Percentiles rank a stretch among this genome's conserved stretches.
Conservation (phyloP, 106 monocot species). For the Ottelia alismoides region DNA sequence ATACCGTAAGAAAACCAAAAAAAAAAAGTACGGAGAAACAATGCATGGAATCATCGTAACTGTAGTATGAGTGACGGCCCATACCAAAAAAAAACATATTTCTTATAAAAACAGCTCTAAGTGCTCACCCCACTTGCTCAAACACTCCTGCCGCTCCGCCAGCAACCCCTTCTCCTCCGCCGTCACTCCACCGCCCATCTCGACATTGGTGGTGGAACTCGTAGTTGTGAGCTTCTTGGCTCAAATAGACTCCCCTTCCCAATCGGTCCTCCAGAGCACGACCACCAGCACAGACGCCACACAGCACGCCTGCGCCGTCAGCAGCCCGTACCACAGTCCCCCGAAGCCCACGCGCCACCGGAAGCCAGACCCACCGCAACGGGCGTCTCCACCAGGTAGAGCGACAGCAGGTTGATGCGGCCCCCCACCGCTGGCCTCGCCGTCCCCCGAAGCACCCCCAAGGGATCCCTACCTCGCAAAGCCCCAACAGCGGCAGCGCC, state of each 20-base stretch:
- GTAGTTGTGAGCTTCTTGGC: conserved; percentile 44
- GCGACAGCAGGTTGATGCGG: conserved; percentile 67
- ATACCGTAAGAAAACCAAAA: too few relatives aligned
- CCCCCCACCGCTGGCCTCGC: conserved; percentile 66
- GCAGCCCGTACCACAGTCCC: conserved; percentile 64
- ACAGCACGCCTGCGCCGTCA: conserved; percentile 47
- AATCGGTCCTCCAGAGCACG: conserved; percentile 48
- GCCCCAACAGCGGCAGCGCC: conserved; percentile 59
- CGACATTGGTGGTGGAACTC: too few relatives aligned
- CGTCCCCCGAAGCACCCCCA: conserved; percentile 78
- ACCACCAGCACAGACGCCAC: conserved; percentile 29
- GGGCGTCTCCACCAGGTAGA: conserved; percentile 74
- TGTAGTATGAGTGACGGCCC: too few relatives aligned
- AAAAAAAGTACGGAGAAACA: too few relatives aligned
- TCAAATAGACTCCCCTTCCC: conserved; percentile 48
- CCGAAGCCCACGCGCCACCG: conserved; percentile 36
- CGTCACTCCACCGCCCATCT: conserved; percentile 14
- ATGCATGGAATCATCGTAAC: too few relatives aligned
- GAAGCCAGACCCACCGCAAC: conserved; percentile 75
- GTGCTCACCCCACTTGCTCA: too few relatives aligned
- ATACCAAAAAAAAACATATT: too few relatives aligned
- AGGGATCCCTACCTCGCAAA: conserved; percentile 91
- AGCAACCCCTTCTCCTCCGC: neutral
- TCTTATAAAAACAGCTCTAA: too few relatives aligned
- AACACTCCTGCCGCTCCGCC: too few relatives aligned